Evolutionary conservation across 2,329 filamentous ascomycete species (phyloP), one percentile per base, ranked within the genome.

Genomic region (Xylaria sp.): DNA sequence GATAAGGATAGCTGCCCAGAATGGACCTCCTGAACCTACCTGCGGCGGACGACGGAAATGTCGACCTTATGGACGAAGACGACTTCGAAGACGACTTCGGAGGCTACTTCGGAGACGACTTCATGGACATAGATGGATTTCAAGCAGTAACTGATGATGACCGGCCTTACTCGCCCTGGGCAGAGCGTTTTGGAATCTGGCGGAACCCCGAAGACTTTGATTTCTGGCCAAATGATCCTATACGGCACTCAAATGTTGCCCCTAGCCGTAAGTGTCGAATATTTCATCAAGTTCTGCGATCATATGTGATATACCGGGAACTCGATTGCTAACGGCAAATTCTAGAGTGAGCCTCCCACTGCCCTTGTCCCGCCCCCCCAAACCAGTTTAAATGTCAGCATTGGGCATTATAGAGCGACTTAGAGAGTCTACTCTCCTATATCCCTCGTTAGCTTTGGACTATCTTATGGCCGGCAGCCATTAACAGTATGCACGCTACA

Each of bases 101-200:
- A 23, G 23, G 2, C 23, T 1, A 23, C 23, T 23, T 23, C 23
- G 23, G 23, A 23, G 23, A 23, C 23, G 23, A 23, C 23, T 23
- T 23, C 23, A 23, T 23, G 23, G 23, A 23, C 23, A 23, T 23
- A 23, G 23, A 23, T 23, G 31, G 4, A 28, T 28, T 28, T 28
- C 31, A 33, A 33, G 4, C 31, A 33, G 7, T 9, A 10, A 6
- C 11, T 26, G 63, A 65, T 28, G 23, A 28, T 42, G 5, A 10
- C 13, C 40, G 57, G n/a, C 66, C 69, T 20, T 13, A 36, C 9
- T 71, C 67, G 3, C 69, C 69, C 15, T 68, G 67, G 67, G 65
- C 62, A 17, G 6, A n/a, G n/a, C 69, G 67, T 31, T 66, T 23
- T n/a, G 67, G 65, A n/a, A 1, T 51, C 3, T 40, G 36, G 36